phyloP scores from a whole-genome alignment of 139 green algal species.

The Chlorella sp. region DNA sequence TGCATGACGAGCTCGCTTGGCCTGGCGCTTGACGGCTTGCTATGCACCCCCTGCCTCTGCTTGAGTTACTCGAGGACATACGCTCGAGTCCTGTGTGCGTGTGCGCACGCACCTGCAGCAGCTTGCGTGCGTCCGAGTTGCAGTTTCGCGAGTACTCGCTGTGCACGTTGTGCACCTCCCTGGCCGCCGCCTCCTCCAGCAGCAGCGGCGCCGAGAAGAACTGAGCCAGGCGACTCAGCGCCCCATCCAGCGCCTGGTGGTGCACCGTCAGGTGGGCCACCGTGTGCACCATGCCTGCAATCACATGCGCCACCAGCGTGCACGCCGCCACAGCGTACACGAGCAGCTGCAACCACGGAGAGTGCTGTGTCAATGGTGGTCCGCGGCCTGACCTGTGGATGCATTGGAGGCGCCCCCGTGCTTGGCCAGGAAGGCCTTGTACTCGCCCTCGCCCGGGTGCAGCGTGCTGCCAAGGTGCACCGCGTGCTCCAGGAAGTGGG shows the following conservation, averaged over 20 bases:
- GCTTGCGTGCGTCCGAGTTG: constrained; percentile 32
- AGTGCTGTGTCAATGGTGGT: neutral
- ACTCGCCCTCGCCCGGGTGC: constrained; percentile 91
- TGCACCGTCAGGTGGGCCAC: constrained; percentile 39
- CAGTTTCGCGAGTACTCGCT: constrained; percentile 39
- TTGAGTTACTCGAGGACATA: neutral
- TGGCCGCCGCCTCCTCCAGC: neutral
- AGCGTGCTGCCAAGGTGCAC: constrained; percentile 91
- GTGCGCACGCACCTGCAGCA: constrained; percentile 5
- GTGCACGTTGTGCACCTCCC: constrained; percentile 23
- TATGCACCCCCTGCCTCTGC: too few relatives aligned
- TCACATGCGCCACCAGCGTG: too few relatives aligned
- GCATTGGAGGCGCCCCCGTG: constrained; percentile 87
- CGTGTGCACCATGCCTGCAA: constrained; percentile 56
- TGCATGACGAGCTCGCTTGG: too few relatives aligned
- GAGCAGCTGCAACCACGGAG: too few relatives aligned
- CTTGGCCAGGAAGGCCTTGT: constrained; percentile 80
- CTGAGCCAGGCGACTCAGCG: constrained; percentile 27
- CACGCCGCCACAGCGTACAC: too few relatives aligned
- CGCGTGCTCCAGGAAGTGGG: constrained; percentile 95
- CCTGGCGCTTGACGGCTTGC: too few relatives aligned
- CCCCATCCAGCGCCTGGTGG: neutral
- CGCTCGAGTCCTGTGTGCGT: neutral
- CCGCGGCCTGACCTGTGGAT: constrained; percentile 60
- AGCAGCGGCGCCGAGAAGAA: constrained; percentile 37